Conservation (phyloP, 192 early-diverging fungal species). For the Ramicandelaber brevisporus region DNA sequence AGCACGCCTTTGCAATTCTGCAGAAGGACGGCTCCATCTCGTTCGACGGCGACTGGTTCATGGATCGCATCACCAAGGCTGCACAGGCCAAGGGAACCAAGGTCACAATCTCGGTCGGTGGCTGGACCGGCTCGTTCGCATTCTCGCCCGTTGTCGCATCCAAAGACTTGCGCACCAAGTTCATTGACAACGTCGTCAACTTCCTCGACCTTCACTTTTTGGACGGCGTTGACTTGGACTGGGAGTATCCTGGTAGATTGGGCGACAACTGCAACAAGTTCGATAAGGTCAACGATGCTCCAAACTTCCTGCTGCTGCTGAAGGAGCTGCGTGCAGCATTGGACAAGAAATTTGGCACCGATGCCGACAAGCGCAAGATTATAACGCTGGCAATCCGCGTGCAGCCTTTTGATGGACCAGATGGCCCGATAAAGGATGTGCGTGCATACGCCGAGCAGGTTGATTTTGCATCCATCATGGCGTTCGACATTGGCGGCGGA, state of each 20-base stretch:
- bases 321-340: constrained; percentile 24
- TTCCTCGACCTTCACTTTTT: constrained; percentile 26
- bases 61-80: constrained; percentile 16
- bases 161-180: constrained; percentile 17
- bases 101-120: constrained; percentile 31
- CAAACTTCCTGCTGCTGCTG: constrained; percentile 30
- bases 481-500: constrained; percentile 27
- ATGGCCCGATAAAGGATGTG: constrained; percentile 17
- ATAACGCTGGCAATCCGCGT: constrained; percentile 32
- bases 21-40: constrained; percentile 16
- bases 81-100: constrained; percentile 24
- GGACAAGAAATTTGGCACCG: constrained; percentile 15
- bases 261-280: constrained; percentile 26
- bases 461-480: constrained; percentile 37
- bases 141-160: constrained; percentile 24
- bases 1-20: constrained; percentile 20
- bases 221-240: constrained; percentile 58
- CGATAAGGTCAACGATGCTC: constrained; percentile 17
- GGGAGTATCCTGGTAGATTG: constrained; percentile 32
- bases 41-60: constrained; percentile 21
- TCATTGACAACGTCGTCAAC: constrained; percentile 22
- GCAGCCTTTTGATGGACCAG: constrained; percentile 22
- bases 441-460: constrained; percentile 29
- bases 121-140: constrained; percentile 27
- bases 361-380: constrained; percentile 14